Evolutionary conservation across 805 yeast species (phyloP).

Genomic region (Nadsonia fulvescens): DNA sequence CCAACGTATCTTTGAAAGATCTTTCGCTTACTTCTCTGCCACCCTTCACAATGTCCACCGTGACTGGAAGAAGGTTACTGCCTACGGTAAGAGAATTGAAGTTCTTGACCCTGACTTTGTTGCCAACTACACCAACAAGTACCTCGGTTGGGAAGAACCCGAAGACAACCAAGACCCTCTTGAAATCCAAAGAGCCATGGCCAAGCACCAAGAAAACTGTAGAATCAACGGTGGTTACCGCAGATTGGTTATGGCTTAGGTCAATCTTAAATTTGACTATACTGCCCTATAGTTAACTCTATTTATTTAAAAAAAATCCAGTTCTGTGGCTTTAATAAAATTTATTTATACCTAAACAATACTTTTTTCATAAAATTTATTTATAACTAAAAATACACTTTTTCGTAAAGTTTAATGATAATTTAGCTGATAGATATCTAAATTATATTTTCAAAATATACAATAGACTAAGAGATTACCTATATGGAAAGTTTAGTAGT

Average conservation of each 20-base stretch:
- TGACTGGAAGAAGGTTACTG: constrained; percentile 39
- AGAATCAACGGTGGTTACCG: constrained; percentile 31
- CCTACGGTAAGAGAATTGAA: constrained; percentile 35
- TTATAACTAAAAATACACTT: too few relatives aligned
- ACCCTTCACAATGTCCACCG: constrained; percentile 35
- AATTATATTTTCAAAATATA: too few relatives aligned
- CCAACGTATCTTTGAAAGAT: constrained; percentile 31
- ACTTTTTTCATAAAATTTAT: too few relatives aligned
- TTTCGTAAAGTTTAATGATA: too few relatives aligned
- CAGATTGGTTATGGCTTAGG: constrained; percentile 13
- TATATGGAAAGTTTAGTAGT: too few relatives aligned
- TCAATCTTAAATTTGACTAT: too few relatives aligned
- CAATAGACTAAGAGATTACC: too few relatives aligned
- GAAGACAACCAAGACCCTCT: constrained; percentile 28
- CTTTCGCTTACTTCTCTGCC: constrained; percentile 36
- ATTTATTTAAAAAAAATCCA: too few relatives aligned
- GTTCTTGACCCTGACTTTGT: constrained; percentile 31
- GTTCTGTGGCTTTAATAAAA: too few relatives aligned
- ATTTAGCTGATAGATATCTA: too few relatives aligned
- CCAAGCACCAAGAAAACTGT: constrained; percentile 27
- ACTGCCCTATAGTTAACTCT: too few relatives aligned
- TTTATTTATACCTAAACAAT: too few relatives aligned
- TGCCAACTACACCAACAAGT: constrained; percentile 34
- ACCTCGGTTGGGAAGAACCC: constrained; percentile 32
- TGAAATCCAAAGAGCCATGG: constrained; percentile 31